Conservation (phyloP, 1,139 yeast genomes). For the Saccharomyces hybrid region DNA sequence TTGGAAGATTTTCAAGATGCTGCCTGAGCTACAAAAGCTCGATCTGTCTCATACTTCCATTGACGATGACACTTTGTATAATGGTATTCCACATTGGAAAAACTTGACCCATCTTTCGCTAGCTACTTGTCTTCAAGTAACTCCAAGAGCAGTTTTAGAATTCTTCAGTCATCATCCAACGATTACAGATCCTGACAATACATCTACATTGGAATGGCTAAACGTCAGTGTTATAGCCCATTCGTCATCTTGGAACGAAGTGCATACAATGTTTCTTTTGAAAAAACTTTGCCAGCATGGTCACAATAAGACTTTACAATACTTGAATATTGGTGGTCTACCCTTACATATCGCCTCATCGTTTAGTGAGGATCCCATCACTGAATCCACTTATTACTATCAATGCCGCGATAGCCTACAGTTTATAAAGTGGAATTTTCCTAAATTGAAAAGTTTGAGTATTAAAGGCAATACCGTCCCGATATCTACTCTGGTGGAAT, state of each 20-base stretch:
- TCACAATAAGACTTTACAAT: conserved; percentile 36
- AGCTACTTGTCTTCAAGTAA: conserved; percentile 68
- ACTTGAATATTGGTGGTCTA: conserved; percentile 66
- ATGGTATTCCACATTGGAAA: conserved; percentile 44
- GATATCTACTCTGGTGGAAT: conserved; percentile 43
- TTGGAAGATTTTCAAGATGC: conserved; percentile 48
- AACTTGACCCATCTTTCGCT: conserved; percentile 68
- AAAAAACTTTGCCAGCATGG: conserved; percentile 38
- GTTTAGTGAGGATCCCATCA: conserved; percentile 30
- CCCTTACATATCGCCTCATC: conserved; percentile 35
- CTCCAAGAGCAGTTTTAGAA: conserved; percentile 65
- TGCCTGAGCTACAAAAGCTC: conserved; percentile 55
- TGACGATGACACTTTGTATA: conserved; percentile 45
- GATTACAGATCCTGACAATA: conserved; percentile 39
- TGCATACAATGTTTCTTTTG: conserved; percentile 50
- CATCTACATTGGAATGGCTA: conserved; percentile 56
- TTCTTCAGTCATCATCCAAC: conserved; percentile 71
- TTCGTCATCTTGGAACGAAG: conserved; percentile 56
- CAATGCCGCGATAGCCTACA: conserved; percentile 41
- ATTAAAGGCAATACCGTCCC: conserved; percentile 52
- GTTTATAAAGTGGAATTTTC: conserved; percentile 49
- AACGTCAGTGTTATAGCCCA: conserved; percentile 66
- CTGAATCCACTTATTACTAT: conserved; percentile 22
- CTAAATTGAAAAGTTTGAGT: conserved; percentile 51
- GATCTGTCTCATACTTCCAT: conserved; percentile 81